A percentile compares a stretch with the other conserved stretches of the same genome.
phyloP scores from a whole-genome alignment of 2,329 filamentous ascomycete species.

The Pestalotiopsis sp. region DNA sequence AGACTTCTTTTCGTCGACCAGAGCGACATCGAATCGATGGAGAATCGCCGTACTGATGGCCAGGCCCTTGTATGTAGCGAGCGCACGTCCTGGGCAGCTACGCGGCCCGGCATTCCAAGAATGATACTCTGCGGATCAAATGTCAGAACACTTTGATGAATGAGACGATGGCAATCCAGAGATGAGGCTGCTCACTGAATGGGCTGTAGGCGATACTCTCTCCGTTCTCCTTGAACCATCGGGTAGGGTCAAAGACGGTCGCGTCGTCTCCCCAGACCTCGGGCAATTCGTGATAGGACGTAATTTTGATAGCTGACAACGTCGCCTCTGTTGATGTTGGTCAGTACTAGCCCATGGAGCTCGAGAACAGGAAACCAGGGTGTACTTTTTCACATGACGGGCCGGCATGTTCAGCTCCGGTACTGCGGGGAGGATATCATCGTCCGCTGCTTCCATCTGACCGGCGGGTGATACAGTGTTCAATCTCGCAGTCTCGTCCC shows the following conservation, averaged over 20 bases:
- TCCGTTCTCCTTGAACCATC: not conserved
- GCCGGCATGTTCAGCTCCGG: not conserved
- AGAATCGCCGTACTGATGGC: not conserved
- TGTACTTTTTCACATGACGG: not conserved
- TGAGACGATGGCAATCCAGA: not conserved
- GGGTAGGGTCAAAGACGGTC: not conserved
- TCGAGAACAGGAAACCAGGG: too few relatives aligned
- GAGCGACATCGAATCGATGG: not conserved
- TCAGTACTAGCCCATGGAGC: not conserved
- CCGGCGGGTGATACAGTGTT: not conserved
- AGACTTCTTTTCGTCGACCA: not conserved
- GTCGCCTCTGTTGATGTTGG: not conserved
- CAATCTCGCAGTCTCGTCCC: not conserved
- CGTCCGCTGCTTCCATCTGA: not conserved
- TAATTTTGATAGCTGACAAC: constrained; percentile 1
- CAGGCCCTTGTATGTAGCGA: not conserved
- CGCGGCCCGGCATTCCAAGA: not conserved
- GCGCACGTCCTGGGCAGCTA: not conserved
- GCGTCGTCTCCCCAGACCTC: not conserved
- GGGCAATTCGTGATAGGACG: not conserved
- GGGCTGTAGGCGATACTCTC: not conserved
- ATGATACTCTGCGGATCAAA: not conserved
- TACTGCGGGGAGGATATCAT: not conserved
- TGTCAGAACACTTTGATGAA: not conserved
- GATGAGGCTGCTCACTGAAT: not conserved